Conservation (phyloP, 2,329 filamentous ascomycete genomes). For the Xylaria polymorpha region DNA sequence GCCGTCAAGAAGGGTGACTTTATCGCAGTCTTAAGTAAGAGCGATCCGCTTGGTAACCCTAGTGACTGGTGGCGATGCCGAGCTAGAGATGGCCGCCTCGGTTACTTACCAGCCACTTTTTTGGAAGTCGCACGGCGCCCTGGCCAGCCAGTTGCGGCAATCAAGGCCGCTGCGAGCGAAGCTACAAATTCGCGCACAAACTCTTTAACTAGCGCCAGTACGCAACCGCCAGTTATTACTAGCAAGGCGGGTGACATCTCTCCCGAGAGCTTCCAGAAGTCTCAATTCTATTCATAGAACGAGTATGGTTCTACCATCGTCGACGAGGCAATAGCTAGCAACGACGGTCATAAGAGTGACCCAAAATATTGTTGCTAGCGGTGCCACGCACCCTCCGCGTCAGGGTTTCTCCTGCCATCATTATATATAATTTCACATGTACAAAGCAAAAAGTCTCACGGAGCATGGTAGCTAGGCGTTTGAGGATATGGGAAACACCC, state of each 20-base stretch:
- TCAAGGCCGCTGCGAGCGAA: conserved; percentile 62
- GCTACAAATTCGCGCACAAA: conserved; percentile 57
- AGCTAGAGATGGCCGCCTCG: conserved; percentile 87
- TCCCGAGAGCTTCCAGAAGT: conserved; percentile 67
- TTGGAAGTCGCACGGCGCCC: conserved; percentile 77
- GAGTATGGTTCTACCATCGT: background rate
- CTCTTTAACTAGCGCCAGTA: conserved; percentile 61
- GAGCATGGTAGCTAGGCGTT: conserved; percentile 36
- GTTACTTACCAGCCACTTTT: conserved; percentile 92
- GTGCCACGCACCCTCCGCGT: background rate
- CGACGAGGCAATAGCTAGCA: background rate
- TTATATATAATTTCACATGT: conserved; percentile 37
- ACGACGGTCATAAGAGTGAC: background rate
- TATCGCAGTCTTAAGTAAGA: conserved; percentile 92
- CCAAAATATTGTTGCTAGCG: conserved; percentile 26
- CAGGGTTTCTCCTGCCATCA: background rate
- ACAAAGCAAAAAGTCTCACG: conserved; percentile 32
- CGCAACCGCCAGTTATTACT: conserved; percentile 51
- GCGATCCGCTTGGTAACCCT: conserved; percentile 88
- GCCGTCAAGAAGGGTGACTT: conserved; percentile 95
- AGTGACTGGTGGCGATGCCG: conserved; percentile 98
- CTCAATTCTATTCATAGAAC: conserved; percentile 66
- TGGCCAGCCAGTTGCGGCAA: conserved; percentile 62
- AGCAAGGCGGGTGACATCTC: conserved; percentile 65
- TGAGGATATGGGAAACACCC: conserved; percentile 11